Evolutionary conservation across 1,284 basidiomycete species (phyloP).

Genomic region (Fistulinella cinereoalba): DNA sequence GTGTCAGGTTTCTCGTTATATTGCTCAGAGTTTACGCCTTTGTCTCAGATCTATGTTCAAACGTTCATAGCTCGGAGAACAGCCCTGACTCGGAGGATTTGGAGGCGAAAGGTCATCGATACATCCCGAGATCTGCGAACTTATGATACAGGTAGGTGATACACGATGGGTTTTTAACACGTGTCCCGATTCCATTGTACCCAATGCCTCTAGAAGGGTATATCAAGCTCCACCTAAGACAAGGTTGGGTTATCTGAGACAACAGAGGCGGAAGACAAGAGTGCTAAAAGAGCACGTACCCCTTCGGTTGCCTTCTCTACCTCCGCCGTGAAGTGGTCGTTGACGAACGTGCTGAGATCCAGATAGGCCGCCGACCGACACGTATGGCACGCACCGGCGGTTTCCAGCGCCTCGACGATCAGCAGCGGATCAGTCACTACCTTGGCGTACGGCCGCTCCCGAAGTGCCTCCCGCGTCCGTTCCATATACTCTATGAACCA

Average conservation of each 20-base stretch:
- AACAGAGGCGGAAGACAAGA: not conserved
- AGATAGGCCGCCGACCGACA: slow-evolving; percentile 32
- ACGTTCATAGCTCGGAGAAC: too few species aligned
- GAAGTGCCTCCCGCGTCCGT: slow-evolving; percentile 28
- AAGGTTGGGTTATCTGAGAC: slow-evolving; percentile 9
- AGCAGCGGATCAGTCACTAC: slow-evolving; percentile 30
- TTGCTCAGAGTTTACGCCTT: too few species aligned
- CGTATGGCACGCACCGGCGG: slow-evolving; percentile 22
- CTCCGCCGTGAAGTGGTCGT: slow-evolving; percentile 29
- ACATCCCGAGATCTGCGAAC: not conserved
- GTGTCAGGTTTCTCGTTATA: too few species aligned
- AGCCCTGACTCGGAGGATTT: too few species aligned
- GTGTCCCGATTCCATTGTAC: slow-evolving; percentile 4
- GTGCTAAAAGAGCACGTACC: slow-evolving; percentile 16
- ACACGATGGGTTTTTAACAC: not conserved
- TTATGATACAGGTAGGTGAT: slow-evolving; percentile 12
- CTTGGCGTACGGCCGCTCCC: slow-evolving; percentile 33
- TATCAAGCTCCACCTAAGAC: slow-evolving; percentile 33
- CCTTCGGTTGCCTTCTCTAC: slow-evolving; percentile 30
- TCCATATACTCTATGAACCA: slow-evolving; percentile 38
- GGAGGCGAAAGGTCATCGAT: too few species aligned
- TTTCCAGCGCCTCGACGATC: slow-evolving; percentile 31
- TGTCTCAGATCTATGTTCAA: too few species aligned
- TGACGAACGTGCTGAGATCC: slow-evolving; percentile 32
- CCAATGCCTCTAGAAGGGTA: slow-evolving; percentile 23